Base-by-base conservation (phyloP, 306 rosid genomes). In the Leucaena leucocephala region DNA sequence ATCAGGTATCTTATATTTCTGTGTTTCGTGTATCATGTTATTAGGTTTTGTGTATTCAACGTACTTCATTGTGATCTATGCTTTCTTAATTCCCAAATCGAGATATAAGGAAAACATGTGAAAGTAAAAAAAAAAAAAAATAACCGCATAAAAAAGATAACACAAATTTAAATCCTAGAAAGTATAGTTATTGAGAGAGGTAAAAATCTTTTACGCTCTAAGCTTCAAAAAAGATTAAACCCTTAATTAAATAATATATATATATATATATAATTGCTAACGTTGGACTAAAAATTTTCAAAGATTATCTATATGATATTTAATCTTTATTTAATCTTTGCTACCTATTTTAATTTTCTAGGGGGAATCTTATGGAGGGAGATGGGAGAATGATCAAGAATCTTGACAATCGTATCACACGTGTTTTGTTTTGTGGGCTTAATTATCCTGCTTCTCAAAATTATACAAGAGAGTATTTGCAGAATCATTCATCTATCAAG, bases 361-460 rank as follows among this genome's bases (percentile, higher is more conserved):
- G 85, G 80, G 45, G 9, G 15, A 66, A 73, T 79, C 35, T 79
- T 58, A 81, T 78, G 79, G 76, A 76, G 81, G 55, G n/a, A 78
- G 62, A 70, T 71, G 80, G 78, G 68, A 80, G 62, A 64, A 68
- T 73, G 86, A 62, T 6, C 12, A 72, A 82, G 9, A 57, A 80
- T 40, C 48, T 38, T 38, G 83, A 82, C 46, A 70, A 67, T 49
- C 49, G 48, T n/a, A 76, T 80, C 35, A 92, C 93, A n/a, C 89
- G 81, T 57, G 94, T 94, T 79, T 81, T 94, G 67, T 91, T 94
- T 76, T 94, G 98, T 70, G 97, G 98, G 44, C 75, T 86, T 7
- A 78, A 84, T 4, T 91, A 90, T 64, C 80, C 94, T 33, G 84
- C 88, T 84, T 90, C 97, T 39, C 87, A 91, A 38, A 85, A 73